Evolutionary conservation across 1,284 basidiomycete species (phyloP), one percentile per base, ranked within the genome.

Genomic region (Boletus mariae): DNA sequence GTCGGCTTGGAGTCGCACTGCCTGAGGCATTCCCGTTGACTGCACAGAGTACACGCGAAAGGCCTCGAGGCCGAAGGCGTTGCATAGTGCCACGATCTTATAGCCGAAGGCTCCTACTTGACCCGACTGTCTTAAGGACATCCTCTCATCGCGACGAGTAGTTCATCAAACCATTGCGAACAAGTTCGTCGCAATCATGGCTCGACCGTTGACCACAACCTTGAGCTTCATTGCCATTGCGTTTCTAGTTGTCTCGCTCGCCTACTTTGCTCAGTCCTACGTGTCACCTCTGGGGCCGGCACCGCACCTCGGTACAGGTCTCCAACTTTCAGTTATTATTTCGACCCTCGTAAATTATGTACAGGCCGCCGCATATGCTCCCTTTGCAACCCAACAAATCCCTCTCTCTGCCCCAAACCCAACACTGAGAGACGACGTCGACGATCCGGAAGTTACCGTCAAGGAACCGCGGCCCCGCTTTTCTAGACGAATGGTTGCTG

Each of bases 401-500:
- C 54, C 57, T 8, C 44, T 66, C 29, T 45, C 55, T 28, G 37
- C 13, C 41, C 55, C 55, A 47, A 46, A 53, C 34, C 40, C 54
- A 4, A 15, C 49, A 40, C 46, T 54, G 25, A 23, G 52, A 38
- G 20, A 28, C 31, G 58, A 57, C 29, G 29, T 37, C 4, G 32
- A 53, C 26, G 52, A 65, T 41, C 37, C 49, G 9, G 52, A 65
- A 41, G 51, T 45, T 4, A 47, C 25, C 23, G 35, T 57, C 35
- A 43, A 20, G 12, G 53, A 66, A 46, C 69, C 69, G 26, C 67
- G 68, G 34, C 68, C 69, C 28, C 65, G 62, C 25, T 68, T 70
- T 53, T 50, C 63, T 12, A 61, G 68, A 35, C 70, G 67, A 35
- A 80, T 84, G 31, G 75, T 88, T 0, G 85, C 85, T 11, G 78